Percentiles rank a stretch among this genome's conserved stretches.
These are phyloP conservation scores for Ogataea saltuana DNA, from an alignment of 805 yeast genomes.

Conservation along the genomic window DNA sequence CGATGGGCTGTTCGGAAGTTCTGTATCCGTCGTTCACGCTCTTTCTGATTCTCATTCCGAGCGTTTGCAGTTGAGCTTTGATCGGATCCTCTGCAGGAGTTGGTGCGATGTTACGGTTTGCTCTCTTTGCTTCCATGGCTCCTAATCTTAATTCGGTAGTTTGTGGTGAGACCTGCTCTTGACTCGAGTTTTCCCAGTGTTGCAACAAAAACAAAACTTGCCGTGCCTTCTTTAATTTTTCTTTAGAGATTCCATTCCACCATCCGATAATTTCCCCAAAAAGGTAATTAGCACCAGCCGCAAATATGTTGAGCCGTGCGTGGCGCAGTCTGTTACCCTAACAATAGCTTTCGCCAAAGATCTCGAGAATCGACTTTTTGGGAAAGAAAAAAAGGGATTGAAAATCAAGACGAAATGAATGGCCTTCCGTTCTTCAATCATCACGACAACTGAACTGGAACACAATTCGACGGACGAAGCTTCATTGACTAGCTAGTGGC, in stretches of 20 bases:
- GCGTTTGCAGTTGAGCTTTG: slow-evolving; percentile 46
- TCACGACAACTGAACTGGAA: too few species aligned
- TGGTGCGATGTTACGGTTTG: background rate
- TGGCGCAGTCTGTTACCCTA: slow-evolving; percentile 1
- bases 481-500: too few species aligned
- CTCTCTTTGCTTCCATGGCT: slow-evolving; percentile 6
- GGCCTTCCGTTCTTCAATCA: too few species aligned
- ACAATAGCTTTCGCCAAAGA: slow-evolving; percentile 5
- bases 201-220: too few species aligned
- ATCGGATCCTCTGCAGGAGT: slow-evolving; percentile 19
- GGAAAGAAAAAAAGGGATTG: background rate
- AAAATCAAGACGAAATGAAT: background rate
- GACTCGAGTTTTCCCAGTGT: too few species aligned
- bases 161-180: too few species aligned
- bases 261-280: slow-evolving; percentile 6
- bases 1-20: slow-evolving; percentile 2
- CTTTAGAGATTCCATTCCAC: background rate
- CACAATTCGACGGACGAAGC: too few species aligned
- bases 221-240: background rate
- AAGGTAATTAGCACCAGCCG: slow-evolving; percentile 7
- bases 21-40: slow-evolving; percentile 62
- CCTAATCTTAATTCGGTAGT: background rate
- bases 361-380: slow-evolving; percentile 3
- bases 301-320: too few species aligned
- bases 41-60: slow-evolving; percentile 74